phyloP scores from a whole-genome alignment of 345 rosid species.

The Eucalyptus decipiens region DNA sequence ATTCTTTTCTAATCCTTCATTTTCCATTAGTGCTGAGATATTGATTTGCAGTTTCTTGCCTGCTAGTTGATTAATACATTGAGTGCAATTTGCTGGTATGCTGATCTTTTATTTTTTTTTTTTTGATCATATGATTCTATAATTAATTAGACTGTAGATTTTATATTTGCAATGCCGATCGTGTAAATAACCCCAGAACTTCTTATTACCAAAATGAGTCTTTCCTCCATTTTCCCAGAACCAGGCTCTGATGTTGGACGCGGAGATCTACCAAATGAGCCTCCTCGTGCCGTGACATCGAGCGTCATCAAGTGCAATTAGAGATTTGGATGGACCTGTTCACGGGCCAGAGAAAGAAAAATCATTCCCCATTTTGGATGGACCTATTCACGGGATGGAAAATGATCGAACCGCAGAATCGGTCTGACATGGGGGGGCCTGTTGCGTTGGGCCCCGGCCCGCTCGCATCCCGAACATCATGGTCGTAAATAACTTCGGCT shows the following conservation, averaged over 20 bases:
- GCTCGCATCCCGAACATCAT: background rate
- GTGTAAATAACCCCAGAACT: background rate
- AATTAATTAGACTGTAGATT: background rate
- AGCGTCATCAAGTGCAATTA: background rate
- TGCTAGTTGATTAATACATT: background rate
- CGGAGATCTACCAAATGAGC: background rate
- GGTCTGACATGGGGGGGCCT: background rate
- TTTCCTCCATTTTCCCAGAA: background rate
- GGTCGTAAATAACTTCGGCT: background rate
- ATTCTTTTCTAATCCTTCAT: background rate
- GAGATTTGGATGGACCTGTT: background rate
- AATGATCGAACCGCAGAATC: background rate
- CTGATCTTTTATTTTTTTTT: background rate
- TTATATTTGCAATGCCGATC: background rate
- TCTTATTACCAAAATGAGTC: background rate
- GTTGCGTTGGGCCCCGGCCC: background rate
- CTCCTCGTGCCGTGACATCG: background rate
- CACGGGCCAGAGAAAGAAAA: background rate
- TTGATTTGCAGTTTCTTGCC: background rate
- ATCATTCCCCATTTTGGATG: too few species aligned
- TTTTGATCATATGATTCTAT: too few species aligned
- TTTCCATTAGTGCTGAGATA: background rate
- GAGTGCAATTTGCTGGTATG: background rate
- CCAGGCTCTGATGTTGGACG: background rate
- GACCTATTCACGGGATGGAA: too few species aligned